These are phyloP conservation scores for Rubroshorea leprosula DNA, from an alignment of 345 rosid genomes.

Conservation along the genomic window DNA sequence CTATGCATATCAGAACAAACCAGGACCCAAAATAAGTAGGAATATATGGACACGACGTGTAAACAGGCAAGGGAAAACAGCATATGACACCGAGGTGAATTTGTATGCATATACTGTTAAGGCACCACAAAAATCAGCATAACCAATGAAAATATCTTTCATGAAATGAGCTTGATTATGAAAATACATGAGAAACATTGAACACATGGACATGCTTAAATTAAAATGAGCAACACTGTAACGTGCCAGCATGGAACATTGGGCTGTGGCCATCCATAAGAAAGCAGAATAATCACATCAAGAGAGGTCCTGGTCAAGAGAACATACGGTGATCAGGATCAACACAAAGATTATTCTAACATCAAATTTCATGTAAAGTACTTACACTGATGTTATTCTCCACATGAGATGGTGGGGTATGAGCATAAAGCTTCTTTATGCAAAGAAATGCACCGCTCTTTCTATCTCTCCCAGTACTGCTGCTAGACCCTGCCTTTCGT, in stretches of 20 bases:
- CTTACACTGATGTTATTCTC: constrained; percentile 19
- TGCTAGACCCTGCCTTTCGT: constrained; percentile 30
- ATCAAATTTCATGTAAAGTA: constrained; percentile 19
- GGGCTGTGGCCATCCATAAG: constrained; percentile 23
- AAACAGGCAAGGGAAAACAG: neutral
- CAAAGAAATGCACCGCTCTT: constrained; percentile 39
- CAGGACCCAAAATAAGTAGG: no score
- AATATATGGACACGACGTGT: no score
- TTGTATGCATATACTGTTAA: constrained; percentile 1
- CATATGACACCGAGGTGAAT: neutral
- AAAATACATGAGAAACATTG: constrained; percentile 10
- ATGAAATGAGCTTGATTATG: constrained; percentile 11
- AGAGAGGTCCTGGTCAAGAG: constrained; percentile 18
- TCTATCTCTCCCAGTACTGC: constrained; percentile 22
- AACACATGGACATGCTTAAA: constrained; percentile 12
- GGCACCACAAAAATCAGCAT: constrained; percentile 3
- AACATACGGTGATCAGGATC: constrained; percentile 19
- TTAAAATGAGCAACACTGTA: neutral
- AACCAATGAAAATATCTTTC: constrained; percentile 5
- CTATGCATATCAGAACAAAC: no score
- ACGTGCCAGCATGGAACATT: constrained; percentile 4
- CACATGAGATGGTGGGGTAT: constrained; percentile 13
- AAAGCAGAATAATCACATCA: constrained; percentile 22
- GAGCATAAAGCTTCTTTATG: constrained; percentile 58
- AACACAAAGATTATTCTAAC: constrained; percentile 19